Evolutionary conservation across 305 asterid species (phyloP), one percentile per base, ranked within the genome.

Genomic region (Coffea humblotiana): DNA sequence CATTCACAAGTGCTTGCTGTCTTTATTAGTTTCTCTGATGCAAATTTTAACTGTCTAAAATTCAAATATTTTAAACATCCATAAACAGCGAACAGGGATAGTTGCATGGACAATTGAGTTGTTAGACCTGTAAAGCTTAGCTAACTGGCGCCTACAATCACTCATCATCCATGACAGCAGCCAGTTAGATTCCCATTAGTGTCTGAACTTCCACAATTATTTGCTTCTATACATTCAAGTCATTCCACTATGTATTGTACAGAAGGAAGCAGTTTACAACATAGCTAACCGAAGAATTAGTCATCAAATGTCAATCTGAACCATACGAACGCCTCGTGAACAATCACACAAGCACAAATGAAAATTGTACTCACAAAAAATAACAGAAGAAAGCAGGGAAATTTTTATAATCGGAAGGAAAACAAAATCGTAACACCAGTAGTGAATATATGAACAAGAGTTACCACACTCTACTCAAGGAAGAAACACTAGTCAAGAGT

Each of bases 381-480:
- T 9, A 37, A 78, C 23, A 51, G 67, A 65, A 45, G 8, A 37
- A 76, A 48, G 21, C 32, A 43, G 54, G 51, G n/a, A 58, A 61
- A 75, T 12, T 32, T 9, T 47, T 35, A 67, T 54, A 21, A 35
- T 15, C 43, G 13, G 29, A 49, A 6, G 40, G 27, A 78, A 48
- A 78, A 73, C 63, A 78, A 13, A 18, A 37, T 23, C 58, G 40
- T 78, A 51, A 10, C 29, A 56, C 66, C 49, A 19, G 67, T 71
- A 67, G 64, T 69, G 52, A 37, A 32, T 43, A 45, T 74, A 74
- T 79, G 40, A 69, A 78, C 85, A 78, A 49, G 56, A 48, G 60
- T 47, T 66, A 65, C 19, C 37, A 58, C 71, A 77, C 72, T 49
- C 63, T 2, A 11, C 8, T 65, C 7, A 3, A 63, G 68, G 16